These are phyloP conservation scores for Dactylellina leptospora DNA, from an alignment of 2,329 filamentous ascomycete genomes.

Conservation along the genomic window DNA sequence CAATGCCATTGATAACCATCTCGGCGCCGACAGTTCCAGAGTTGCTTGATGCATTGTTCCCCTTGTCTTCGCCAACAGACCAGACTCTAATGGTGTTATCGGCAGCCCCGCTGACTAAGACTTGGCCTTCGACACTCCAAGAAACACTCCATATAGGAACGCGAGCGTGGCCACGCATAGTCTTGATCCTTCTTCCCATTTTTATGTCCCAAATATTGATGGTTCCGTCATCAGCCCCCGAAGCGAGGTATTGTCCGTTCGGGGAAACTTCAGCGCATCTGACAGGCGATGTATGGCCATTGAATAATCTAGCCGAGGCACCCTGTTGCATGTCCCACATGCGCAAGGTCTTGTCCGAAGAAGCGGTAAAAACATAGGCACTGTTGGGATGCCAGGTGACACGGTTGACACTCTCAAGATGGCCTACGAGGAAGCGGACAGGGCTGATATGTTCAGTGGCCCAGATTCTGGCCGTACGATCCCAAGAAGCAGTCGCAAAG, in stretches of 20 bases:
- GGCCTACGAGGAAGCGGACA: constrained; percentile 85
- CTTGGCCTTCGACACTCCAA: constrained; percentile 90
- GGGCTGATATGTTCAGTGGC: constrained; percentile 91
- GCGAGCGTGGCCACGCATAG: constrained; percentile 90
- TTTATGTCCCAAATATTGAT: constrained; percentile 94
- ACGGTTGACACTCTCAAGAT: constrained; percentile 90
- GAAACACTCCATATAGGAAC: constrained; percentile 92
- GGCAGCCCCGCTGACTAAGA: constrained; percentile 87
- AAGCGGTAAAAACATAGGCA: constrained; percentile 90
- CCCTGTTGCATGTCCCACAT: constrained; percentile 97
- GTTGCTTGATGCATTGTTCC: constrained; percentile 70
- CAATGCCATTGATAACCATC: constrained; percentile 59
- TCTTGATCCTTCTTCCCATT: constrained; percentile 86
- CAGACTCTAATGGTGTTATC: constrained; percentile 93
- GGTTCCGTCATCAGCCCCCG: constrained; percentile 84
- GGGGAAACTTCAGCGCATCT: constrained; percentile 85
- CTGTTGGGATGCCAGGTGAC: constrained; percentile 96
- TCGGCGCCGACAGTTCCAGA: constrained; percentile 59
- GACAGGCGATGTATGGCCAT: constrained; percentile 87
- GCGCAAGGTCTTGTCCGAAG: constrained; percentile 89
- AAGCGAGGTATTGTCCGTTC: constrained; percentile 89
- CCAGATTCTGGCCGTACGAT: constrained; percentile 91
- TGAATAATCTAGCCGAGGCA: constrained; percentile 87
- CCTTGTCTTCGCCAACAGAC: constrained; percentile 78
- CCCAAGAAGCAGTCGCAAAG: constrained; percentile 85